phyloP scores from a whole-genome alignment of 2,329 filamentous ascomycete species.

The Lasiodiplodia sp. region DNA sequence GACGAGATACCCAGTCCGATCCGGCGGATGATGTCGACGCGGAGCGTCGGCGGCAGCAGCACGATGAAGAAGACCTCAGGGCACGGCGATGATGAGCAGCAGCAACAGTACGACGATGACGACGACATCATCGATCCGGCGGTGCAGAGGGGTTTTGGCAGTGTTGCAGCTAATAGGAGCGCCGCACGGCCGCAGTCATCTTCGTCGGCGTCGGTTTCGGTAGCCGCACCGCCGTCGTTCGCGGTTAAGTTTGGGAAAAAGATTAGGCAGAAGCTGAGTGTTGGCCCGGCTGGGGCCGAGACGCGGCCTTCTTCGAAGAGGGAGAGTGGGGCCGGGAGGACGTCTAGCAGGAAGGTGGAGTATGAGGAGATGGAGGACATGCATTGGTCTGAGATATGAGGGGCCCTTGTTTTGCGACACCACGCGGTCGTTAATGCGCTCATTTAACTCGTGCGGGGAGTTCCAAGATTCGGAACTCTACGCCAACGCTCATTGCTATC shows the following conservation, averaged over 20 bases:
- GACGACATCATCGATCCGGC: background rate
- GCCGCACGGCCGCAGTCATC: background rate
- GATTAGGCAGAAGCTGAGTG: conserved; percentile 20
- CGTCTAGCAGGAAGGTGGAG: conserved; percentile 6
- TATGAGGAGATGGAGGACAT: conserved; percentile 28
- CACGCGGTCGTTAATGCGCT: background rate
- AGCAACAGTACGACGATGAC: background rate
- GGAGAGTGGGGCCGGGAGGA: background rate
- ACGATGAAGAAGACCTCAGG: background rate
- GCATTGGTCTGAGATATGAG: conserved; percentile 30
- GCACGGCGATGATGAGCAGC: background rate
- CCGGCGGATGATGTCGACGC: conserved; percentile 9
- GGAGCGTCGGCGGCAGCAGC: conserved; percentile 8
- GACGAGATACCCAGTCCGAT: conserved; percentile 22
- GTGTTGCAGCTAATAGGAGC: background rate
- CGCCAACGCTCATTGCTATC: background rate
- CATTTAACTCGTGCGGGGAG: background rate
- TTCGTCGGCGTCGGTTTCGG: no score
- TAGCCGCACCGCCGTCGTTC: background rate
- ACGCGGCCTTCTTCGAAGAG: background rate
- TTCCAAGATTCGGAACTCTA: background rate
- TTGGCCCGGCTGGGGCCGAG: background rate
- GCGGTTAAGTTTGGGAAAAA: conserved; percentile 18
- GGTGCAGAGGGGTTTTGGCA: background rate
- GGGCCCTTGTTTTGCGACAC: background rate